Percentiles rank a stretch among this genome's conserved stretches.
These are phyloP conservation scores for Friedmanniomyces simplex DNA, from an alignment of 495 filamentous ascomycete genomes.

Conservation along the genomic window DNA sequence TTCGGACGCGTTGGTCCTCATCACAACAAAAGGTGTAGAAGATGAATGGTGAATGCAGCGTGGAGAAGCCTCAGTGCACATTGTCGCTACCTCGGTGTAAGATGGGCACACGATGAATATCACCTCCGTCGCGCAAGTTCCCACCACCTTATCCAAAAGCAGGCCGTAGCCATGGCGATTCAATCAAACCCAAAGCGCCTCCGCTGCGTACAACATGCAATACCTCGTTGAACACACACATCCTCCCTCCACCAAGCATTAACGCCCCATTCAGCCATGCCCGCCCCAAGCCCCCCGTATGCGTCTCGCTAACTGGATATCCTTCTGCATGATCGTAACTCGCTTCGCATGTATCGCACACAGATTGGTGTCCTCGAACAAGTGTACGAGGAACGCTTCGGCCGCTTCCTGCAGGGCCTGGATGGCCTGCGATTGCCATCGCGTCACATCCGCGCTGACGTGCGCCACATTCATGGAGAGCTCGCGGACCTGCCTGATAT, in stretches of 20 bases:
- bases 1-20: too few relatives aligned
- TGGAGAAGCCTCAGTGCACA: too few relatives aligned
- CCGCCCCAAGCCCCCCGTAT: slow-evolving; percentile 66
- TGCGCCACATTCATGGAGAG: slow-evolving; percentile 50
- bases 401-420: slow-evolving; percentile 82
- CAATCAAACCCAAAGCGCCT: neutral
- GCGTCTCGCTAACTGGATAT: slow-evolving; percentile 79
- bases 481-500: slow-evolving; percentile 59
- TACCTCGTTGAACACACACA: neutral
- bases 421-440: slow-evolving; percentile 91
- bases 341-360: slow-evolving; percentile 93
- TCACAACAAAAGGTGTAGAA: too few relatives aligned
- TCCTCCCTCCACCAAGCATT: neutral
- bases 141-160: neutral
- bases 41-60: too few relatives aligned
- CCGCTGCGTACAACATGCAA: neutral
- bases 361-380: slow-evolving; percentile 93
- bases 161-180: neutral
- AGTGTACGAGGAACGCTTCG: slow-evolving; percentile 84
- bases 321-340: slow-evolving; percentile 96
- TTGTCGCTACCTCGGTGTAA: too few relatives aligned
- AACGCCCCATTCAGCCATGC: slow-evolving; percentile 31
- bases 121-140: neutral
- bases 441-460: slow-evolving; percentile 45
- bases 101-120: too few relatives aligned